Evolutionary conservation across 2,329 filamentous ascomycete species (phyloP), one percentile per base, ranked within the genome.

Genomic region (Cladosporium velox): DNA sequence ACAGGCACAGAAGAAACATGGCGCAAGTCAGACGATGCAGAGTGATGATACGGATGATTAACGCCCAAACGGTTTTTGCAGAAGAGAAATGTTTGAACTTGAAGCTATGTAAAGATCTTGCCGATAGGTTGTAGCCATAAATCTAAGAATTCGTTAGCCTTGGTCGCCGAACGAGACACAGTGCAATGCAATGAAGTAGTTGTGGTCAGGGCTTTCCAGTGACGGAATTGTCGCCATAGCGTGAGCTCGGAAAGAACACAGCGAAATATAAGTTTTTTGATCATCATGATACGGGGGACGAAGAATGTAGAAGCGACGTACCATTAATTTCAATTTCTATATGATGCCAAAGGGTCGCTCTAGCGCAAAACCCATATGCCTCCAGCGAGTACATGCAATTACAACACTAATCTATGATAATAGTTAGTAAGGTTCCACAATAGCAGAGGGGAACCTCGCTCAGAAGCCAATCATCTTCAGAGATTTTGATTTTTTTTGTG

Each of bases 211-310:
- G 41, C 82, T 88, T 86, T 88, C 86, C 86, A 88, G 84, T 88
- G 85, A 87, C 77, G 78, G 74, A 70, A 76, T 82, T 84, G 80
- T 87, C 85, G 80, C 86, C 86, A 88, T 84, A 72, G 80, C 79
- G 75, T 75, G 72, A 79, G 75, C 83, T 87, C 85, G 77, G 86
- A 79, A 87, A 87, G 83, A 88, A 87, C 84, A 87, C 85, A 88
- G 86, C 85, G 83, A 87, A 83, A 83, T 81, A 80, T 77, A 80
- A 77, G 28, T 77, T 67, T 79, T 67, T 79, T 81, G 77, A 82
- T 88, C 86, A 88, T 88, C 86, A 88, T 71, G 62, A 28, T 21
- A 35, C 35, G 64, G 41, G 52, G 41, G 34, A 34, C 6, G 57
- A 24, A 24, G 66, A 26, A 41, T 18, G 59, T 21, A n/a, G n/a